A percentile compares a stretch with the other conserved stretches of the same genome.
phyloP scores from a whole-genome alignment of 306 rosid genomes.

The Acacia confusa region DNA sequence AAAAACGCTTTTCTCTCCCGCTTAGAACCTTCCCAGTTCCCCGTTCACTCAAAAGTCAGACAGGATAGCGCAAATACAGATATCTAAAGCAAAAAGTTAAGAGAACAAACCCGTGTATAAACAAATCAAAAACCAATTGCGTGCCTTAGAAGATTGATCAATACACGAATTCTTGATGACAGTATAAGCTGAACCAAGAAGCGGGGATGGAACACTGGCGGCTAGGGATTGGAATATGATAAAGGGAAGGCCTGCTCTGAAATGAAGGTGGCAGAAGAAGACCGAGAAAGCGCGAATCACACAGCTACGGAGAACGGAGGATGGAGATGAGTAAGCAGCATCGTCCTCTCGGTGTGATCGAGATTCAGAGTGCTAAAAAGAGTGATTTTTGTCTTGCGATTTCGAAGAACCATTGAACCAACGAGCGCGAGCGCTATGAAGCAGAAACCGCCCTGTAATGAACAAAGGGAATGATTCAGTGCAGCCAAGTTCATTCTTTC shows the following conservation, averaged over 20 bases:
- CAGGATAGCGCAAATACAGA: not conserved
- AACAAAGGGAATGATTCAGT: not conserved
- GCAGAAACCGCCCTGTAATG: constrained; percentile 2
- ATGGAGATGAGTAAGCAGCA: not conserved
- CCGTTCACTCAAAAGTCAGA: not conserved
- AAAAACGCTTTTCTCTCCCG: not conserved
- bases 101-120: not conserved
- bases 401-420: constrained; percentile 10
- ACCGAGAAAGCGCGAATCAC: constrained; percentile 19
- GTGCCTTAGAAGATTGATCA: constrained; percentile 31
- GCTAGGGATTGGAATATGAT: constrained; percentile 41
- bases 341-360: constrained; percentile 33
- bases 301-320: constrained; percentile 18
- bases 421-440: not conserved
- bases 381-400: constrained; percentile 11
- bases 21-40: not conserved
- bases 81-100: not conserved
- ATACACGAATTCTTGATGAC: constrained; percentile 13
- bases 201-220: constrained; percentile 33
- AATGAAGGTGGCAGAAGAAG: not conserved
- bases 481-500: not conserved
- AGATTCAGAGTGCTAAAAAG: not conserved
- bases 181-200: constrained; percentile 25
- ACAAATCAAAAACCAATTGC: not conserved
- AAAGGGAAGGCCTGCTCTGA: not conserved